These are phyloP conservation scores for Taxawa tesnikishii DNA, from an alignment of 2,329 filamentous ascomycete species.

Conservation along the genomic window DNA sequence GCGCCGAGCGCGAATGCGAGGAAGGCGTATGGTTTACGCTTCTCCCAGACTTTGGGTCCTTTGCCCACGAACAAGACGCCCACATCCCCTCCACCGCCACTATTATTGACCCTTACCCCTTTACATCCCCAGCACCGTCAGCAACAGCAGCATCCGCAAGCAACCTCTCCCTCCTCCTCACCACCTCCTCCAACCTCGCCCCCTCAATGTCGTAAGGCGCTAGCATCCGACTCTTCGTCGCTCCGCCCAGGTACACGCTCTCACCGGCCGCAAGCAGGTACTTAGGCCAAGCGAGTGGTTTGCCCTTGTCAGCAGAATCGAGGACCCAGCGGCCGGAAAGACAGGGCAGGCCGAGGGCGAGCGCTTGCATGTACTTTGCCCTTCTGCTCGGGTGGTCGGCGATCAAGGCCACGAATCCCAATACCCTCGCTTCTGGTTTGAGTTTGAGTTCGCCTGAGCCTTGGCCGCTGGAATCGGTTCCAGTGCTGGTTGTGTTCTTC, in stretches of 20 bases:
- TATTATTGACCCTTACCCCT: too few relatives aligned
- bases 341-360: slow-evolving; percentile 80
- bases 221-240: slow-evolving; percentile 62
- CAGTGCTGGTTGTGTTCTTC: slow-evolving; percentile 8
- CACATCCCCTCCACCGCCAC: slow-evolving; percentile 45
- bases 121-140: slow-evolving; percentile 7
- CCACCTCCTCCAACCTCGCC: slow-evolving; percentile 44
- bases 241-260: slow-evolving; percentile 63
- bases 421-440: slow-evolving; percentile 33
- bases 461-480: not conserved
- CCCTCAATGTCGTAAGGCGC: slow-evolving; percentile 43
- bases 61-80: slow-evolving; percentile 57
- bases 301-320: slow-evolving; percentile 51
- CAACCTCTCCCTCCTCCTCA: slow-evolving; percentile 31
- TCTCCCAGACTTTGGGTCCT: slow-evolving; percentile 39
- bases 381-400: slow-evolving; percentile 77
- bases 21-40: slow-evolving; percentile 64
- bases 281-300: slow-evolving; percentile 59
- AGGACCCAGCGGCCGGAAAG: slow-evolving; percentile 71
- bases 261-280: slow-evolving; percentile 81
- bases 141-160: slow-evolving; percentile 10
- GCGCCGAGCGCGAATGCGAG: slow-evolving; percentile 70
- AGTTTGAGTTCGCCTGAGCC: slow-evolving; percentile 28
- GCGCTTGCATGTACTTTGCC: slow-evolving; percentile 86
- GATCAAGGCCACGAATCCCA: slow-evolving; percentile 75